Evolutionary conservation across 495 filamentous ascomycete genomes (phyloP).

Genomic region (Aspergillus avenaceus): DNA sequence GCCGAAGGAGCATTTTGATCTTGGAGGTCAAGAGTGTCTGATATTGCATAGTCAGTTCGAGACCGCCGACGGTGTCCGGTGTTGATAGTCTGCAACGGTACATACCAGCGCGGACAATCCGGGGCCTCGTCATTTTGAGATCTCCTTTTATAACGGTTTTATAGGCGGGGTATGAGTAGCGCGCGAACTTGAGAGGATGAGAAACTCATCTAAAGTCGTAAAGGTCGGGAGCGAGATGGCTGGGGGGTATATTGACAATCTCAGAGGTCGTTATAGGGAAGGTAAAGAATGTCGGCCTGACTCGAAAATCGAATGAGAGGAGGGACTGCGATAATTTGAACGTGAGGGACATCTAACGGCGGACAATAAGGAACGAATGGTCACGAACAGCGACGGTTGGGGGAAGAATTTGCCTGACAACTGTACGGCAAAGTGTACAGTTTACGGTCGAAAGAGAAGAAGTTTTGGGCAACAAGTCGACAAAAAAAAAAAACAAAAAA

Average conservation of each 20-base stretch:
- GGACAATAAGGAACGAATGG: slow-evolving; percentile 15
- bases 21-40: slow-evolving; percentile 96
- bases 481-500: background rate
- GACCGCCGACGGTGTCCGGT: background rate
- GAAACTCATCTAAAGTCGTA: slow-evolving; percentile 4
- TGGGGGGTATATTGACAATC: background rate
- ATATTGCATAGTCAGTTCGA: background rate
- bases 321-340: slow-evolving; percentile 4
- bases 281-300: background rate
- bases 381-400: slow-evolving; percentile 25
- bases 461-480: slow-evolving; percentile 12
- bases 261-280: slow-evolving; percentile 4
- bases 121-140: slow-evolving; percentile 63
- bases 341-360: slow-evolving; percentile 6
- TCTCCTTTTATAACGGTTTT: background rate
- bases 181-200: background rate
- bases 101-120: slow-evolving; percentile 76
- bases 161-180: background rate
- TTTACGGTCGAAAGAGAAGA: slow-evolving; percentile 3
- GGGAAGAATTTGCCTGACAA: slow-evolving; percentile 7
- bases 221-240: slow-evolving; percentile 2
- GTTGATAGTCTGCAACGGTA: slow-evolving; percentile 20
- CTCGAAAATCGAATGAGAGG: slow-evolving; percentile 3
- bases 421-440: slow-evolving; percentile 6
- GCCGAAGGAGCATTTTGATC: slow-evolving; percentile 75